phyloP scores from a whole-genome alignment of 768 basidiomycete genomes.

The Pleurotus sapidus region DNA sequence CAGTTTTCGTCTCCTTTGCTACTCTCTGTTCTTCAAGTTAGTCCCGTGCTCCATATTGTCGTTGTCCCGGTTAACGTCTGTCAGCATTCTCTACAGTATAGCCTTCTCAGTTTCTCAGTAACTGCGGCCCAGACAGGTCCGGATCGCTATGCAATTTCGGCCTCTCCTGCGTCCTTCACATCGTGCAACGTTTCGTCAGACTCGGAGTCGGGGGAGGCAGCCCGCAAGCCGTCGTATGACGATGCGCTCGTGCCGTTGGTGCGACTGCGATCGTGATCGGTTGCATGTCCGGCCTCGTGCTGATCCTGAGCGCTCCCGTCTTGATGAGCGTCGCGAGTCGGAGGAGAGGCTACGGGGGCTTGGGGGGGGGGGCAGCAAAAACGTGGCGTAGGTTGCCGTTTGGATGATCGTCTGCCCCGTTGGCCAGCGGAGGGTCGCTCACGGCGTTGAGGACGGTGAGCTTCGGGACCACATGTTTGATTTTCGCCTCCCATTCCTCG shows the following conservation, averaged over 20 bases:
- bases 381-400: conserved; percentile 46
- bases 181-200: conserved; percentile 1
- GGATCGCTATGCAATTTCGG: no score
- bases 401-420: conserved; percentile 4
- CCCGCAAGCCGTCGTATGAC: not conserved
- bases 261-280: conserved; percentile 20
- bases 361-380: conserved; percentile 62
- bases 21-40: conserved; percentile 17
- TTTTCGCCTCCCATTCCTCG: conserved; percentile 77
- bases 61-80: no score
- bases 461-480: conserved; percentile 31
- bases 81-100: no score
- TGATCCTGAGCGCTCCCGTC: conserved; percentile 38
- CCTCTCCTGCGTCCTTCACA: not conserved
- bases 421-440: conserved; percentile 21
- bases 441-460: conserved; percentile 19
- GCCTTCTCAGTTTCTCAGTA: no score
- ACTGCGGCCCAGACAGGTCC: no score
- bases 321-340: conserved; percentile 41
- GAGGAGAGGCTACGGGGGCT: conserved; percentile 71
- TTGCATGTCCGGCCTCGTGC: conserved; percentile 20
- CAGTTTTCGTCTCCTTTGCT: conserved; percentile 18
- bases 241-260: conserved; percentile 10
- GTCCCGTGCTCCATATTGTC: no score
- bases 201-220: not conserved